Conservation (phyloP, 805 yeast genomes). For the Candida insectorum region DNA sequence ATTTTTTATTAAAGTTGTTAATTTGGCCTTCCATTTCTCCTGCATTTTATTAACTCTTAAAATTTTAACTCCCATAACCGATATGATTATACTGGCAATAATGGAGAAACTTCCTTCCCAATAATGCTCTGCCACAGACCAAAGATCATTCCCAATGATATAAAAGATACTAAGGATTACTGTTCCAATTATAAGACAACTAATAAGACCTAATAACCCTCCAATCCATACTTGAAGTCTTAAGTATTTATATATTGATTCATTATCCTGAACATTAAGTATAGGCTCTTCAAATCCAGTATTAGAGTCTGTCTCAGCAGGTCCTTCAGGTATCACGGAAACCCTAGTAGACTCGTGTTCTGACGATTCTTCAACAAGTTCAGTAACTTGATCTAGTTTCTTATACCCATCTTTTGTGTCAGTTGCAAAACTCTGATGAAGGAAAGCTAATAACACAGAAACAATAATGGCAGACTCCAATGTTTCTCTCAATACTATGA, state of each 20-base stretch:
- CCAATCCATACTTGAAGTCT: constrained; percentile 43
- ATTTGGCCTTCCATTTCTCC: constrained; percentile 41
- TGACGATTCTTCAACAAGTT: neutral
- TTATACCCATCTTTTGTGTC: neutral
- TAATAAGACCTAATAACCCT: constrained; percentile 36
- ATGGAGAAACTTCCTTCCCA: constrained; percentile 48
- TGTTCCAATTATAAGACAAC: constrained; percentile 39
- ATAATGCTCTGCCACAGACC: constrained; percentile 45
- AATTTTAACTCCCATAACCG: constrained; percentile 45
- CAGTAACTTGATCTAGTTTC: constrained; percentile 1
- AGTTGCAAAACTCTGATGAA: constrained; percentile 50
- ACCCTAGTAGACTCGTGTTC: constrained; percentile 1
- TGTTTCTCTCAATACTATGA: constrained; percentile 71
- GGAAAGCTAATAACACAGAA: constrained; percentile 68
- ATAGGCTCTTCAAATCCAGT: neutral
- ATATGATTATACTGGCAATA: constrained; percentile 41
- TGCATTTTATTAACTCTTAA: constrained; percentile 43
- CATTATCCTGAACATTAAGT: neutral
- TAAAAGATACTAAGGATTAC: constrained; percentile 38
- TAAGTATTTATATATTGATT: constrained; percentile 19
- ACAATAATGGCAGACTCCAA: constrained; percentile 74
- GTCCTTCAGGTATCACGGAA: too few species aligned
- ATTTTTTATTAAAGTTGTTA: constrained; percentile 24
- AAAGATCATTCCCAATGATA: constrained; percentile 39
- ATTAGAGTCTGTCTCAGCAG: neutral